Evolutionary conservation across 176 grass and related monocot species (phyloP), one percentile per base, ranked within the genome.

Genomic region (Musa schizocarpa): DNA sequence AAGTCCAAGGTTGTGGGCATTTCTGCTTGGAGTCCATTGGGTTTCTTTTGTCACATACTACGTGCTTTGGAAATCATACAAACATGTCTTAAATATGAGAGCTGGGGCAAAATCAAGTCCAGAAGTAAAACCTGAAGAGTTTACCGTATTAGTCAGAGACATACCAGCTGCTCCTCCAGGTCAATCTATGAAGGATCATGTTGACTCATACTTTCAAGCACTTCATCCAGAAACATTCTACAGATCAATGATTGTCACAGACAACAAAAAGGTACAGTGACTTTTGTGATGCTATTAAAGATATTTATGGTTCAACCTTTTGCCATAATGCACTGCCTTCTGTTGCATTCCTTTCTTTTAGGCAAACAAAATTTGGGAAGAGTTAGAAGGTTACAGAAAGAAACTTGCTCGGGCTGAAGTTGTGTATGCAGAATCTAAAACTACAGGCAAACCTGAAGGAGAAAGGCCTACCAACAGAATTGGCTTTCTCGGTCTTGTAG

Each of bases 211-310:
- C 76, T 98, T 98, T 49, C 83, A 80, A 77, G 57, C 74, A 51
- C 88, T 98, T 75, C 94, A 98, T 75, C 90, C 90, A 9, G 77
- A 93, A 49, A 89, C 90, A 21, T 98, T 93, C 76, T 91, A 91
- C 73, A 89, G 78, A 59, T 92, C 94, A 14, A 82, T 93, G 86
- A 88, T 98, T 56, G 86, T 89, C 75, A 90, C 84, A 52, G 82
- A 98, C 58, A 80, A 80, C 67, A 84, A 50, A 25, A 51, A 98
- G 90, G 90, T 98, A 88, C 11, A 8, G 13, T 71, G 24, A 54
- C 16, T 13, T 12, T 68, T 74, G 0, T 1, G 65, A 8, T 68
- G 26, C 65, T 82, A 27, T 7, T 8, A 29, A 56, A 17, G 8
- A 34, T 16, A 17, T 57, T 65, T 75, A 26, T 43, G 52, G 11